Conservation (phyloP, 768 basidiomycete species). For the Cytidiella melzeri region DNA sequence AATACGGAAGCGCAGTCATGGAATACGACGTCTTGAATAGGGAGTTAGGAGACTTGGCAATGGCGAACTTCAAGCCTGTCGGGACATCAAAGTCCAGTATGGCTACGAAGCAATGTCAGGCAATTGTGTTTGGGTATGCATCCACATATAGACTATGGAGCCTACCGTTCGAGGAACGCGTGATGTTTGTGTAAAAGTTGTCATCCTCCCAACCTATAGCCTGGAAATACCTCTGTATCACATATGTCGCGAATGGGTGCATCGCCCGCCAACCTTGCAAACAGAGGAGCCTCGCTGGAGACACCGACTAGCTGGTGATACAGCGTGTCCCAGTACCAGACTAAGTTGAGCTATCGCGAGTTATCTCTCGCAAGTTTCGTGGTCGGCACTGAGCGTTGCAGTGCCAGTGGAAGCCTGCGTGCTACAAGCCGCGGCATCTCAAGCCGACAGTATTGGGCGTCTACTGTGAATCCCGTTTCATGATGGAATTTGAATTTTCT, state of each 20-base stretch:
- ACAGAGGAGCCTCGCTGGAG: neutral
- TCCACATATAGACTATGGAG: neutral
- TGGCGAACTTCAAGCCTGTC: constrained; percentile 67
- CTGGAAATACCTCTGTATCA: constrained; percentile 83
- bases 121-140: neutral
- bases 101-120: constrained; percentile 37
- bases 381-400: no score
- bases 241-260: constrained; percentile 86
- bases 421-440: no score
- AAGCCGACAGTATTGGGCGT: no score
- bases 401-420: no score
- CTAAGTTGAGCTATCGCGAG: neutral
- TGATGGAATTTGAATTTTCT: no score
- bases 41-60: constrained; percentile 84
- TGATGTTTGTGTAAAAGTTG: constrained; percentile 86
- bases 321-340: neutral
- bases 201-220: constrained; percentile 98
- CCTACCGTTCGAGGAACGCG: constrained; percentile 81
- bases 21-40: constrained; percentile 88
- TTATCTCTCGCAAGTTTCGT: neutral
- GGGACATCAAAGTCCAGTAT: constrained; percentile 91
- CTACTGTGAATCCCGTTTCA: no score
- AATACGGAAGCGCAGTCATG: constrained; percentile 87
- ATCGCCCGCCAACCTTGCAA: constrained; percentile 29
- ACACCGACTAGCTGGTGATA: no score